These are phyloP conservation scores for Lagerstroemia speciosa DNA, from an alignment of 345 rosid species.

Conservation along the genomic window DNA sequence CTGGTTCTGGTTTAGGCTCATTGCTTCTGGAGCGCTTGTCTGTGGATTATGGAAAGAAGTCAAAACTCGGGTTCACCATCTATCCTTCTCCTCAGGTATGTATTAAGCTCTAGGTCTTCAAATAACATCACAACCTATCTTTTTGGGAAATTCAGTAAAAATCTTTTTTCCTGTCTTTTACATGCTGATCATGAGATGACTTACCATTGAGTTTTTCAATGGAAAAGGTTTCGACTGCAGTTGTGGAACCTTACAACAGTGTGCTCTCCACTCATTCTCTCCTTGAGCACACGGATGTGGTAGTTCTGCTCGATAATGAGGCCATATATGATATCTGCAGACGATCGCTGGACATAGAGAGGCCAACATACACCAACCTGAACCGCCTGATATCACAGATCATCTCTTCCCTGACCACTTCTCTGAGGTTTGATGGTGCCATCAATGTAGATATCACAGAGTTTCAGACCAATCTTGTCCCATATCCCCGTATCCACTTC, in stretches of 20 bases:
- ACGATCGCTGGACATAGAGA: constrained; percentile 66
- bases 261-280: constrained; percentile 80
- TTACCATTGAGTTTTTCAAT: constrained; percentile 3
- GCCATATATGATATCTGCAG: constrained; percentile 81
- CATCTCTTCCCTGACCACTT: constrained; percentile 69
- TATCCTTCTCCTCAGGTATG: constrained; percentile 77
- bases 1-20: constrained; percentile 83
- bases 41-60: constrained; percentile 86
- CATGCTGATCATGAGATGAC: not conserved
- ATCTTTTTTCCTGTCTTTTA: no score
- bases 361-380: constrained; percentile 67
- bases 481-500: constrained; percentile 79
- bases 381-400: constrained; percentile 71
- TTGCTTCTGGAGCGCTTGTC: constrained; percentile 71
- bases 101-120: not conserved
- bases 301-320: constrained; percentile 73
- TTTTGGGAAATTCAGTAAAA: not conserved
- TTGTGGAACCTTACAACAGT: constrained; percentile 79
- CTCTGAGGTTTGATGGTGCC: constrained; percentile 80
- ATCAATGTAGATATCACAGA: constrained; percentile 73
- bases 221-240: constrained; percentile 73
- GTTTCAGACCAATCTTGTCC: constrained; percentile 78
- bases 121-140: not conserved
- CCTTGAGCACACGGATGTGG: constrained; percentile 75
- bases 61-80: constrained; percentile 75